A percentile compares a stretch with the other conserved stretches of the same genome.
phyloP scores from a whole-genome alignment of 2,329 filamentous ascomycete species.

The Alternaria ventricosa region DNA sequence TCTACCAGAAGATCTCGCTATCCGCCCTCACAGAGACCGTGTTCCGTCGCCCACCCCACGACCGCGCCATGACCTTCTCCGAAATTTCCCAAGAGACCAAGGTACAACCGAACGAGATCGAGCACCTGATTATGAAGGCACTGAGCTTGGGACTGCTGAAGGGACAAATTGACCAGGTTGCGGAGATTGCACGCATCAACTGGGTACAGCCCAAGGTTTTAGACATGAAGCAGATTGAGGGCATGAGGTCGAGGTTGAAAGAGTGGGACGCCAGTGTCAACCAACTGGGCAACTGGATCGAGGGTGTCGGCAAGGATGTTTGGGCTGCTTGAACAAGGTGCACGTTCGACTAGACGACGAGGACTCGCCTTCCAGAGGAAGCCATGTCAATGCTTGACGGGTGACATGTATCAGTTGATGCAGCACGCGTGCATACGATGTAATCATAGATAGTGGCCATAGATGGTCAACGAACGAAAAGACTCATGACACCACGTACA shows the following conservation, averaged over 20 bases:
- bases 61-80: slow-evolving; percentile 90
- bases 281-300: slow-evolving; percentile 95
- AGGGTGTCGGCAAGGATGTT: slow-evolving; percentile 89
- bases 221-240: slow-evolving; percentile 92
- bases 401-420: slow-evolving; percentile 13
- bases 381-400: background rate
- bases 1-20: slow-evolving; percentile 98
- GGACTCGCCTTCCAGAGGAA: background rate
- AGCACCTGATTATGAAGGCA: slow-evolving; percentile 99
- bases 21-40: slow-evolving; percentile 93
- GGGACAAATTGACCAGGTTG: slow-evolving; percentile 96
- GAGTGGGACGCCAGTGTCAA: slow-evolving; percentile 98
- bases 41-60: slow-evolving; percentile 93
- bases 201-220: slow-evolving; percentile 99
- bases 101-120: slow-evolving; percentile 88
- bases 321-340: slow-evolving; percentile 72
- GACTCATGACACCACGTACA: slow-evolving; percentile 11
- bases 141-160: slow-evolving; percentile 87
- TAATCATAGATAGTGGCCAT: slow-evolving; percentile 27
- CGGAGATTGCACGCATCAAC: slow-evolving; percentile 90
- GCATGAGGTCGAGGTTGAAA: slow-evolving; percentile 83
- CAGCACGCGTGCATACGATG: slow-evolving; percentile 9
- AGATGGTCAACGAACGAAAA: slow-evolving; percentile 21
- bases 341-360: background rate
- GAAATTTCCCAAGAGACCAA: slow-evolving; percentile 93